Evolutionary conservation across 257 asterid species (phyloP).

Genomic region (Forsythia viridissima): DNA sequence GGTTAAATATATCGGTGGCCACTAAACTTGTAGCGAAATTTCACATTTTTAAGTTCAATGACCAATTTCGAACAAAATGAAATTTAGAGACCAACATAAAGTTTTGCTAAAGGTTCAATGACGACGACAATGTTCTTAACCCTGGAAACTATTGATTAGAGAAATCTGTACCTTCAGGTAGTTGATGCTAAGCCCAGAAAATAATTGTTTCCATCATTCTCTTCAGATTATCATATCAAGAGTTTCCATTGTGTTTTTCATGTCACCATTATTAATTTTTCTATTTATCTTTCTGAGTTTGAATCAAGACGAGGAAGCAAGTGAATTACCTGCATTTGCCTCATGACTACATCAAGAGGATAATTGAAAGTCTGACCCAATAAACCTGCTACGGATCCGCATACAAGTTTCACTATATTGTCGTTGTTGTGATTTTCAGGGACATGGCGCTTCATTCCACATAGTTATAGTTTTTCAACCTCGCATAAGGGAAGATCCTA

Average conservation of each 20-base stretch:
- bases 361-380: slow-evolving; percentile 94
- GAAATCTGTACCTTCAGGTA: slow-evolving; percentile 64
- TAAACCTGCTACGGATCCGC: slow-evolving; percentile 93
- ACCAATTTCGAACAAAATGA: not conserved
- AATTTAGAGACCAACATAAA: too few species aligned
- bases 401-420: slow-evolving; percentile 72
- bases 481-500: slow-evolving; percentile 94
- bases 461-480: slow-evolving; percentile 83
- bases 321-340: slow-evolving; percentile 91
- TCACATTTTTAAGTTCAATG: not conserved
- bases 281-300: not conserved
- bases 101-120: too few species aligned
- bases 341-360: slow-evolving; percentile 88
- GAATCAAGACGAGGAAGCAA: not conserved
- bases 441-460: slow-evolving; percentile 89
- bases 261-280: slow-evolving; percentile 29
- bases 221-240: slow-evolving; percentile 54
- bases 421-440: slow-evolving; percentile 70
- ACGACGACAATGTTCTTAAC: too few species aligned
- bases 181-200: slow-evolving; percentile 95
- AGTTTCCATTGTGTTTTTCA: slow-evolving; percentile 63
- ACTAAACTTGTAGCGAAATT: not conserved
- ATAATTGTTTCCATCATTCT: slow-evolving; percentile 87
- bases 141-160: not conserved
- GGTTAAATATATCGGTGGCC: too few species aligned